Evolutionary conservation across 2,329 filamentous ascomycete genomes (phyloP), one percentile per base, ranked within the genome.

Genomic region (Colletotrichum spaethianum): DNA sequence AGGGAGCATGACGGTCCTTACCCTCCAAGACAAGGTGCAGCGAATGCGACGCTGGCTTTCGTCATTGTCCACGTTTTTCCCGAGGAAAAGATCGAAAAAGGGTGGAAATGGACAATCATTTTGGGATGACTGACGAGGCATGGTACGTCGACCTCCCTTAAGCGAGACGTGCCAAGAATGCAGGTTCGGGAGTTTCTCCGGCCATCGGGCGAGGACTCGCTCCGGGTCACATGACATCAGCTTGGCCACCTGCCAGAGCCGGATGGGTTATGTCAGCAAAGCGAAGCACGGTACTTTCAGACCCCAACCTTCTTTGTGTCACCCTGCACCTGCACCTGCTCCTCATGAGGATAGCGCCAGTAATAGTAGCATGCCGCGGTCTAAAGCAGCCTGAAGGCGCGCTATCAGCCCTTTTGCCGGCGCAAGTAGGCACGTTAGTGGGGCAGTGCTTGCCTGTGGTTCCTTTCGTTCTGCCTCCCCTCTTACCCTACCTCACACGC

Each of bases 271-370:
- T 67, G 52, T 72, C 59, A 72, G 52, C 53, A 40, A 42, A 20
- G 38, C 42, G 38, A 53, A 60, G 69, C 65, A 69, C 59, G 69
- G 65, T 69, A 63, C 65, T 69, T 67, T 67, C 28, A 23, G 60
- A 28, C 38, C 44, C 59, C 66, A 57, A 48, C 40, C 64, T 57
- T 46, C 60, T 52, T 26, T 55, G 28, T 62, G 55, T 33, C 68
- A 64, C 52, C 57, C 57, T 59, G 64, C 69, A 33, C 53, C 53
- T 55, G 50, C 28, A 53, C 18, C 16, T 36, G 52, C 28, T 64
- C 57, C 67, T 67, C 44, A 59, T 50, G 38, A 42, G 50, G 52
- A 11, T 42, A 53, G 52, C 28, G 57, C 57, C 63, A 61, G 63
- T 55, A 56, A 55, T 38, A 38, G 60, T n/a, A 28, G 38, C 33